Evolutionary conservation across 768 basidiomycete species (phyloP).

Genomic region (Lepiota venenata): DNA sequence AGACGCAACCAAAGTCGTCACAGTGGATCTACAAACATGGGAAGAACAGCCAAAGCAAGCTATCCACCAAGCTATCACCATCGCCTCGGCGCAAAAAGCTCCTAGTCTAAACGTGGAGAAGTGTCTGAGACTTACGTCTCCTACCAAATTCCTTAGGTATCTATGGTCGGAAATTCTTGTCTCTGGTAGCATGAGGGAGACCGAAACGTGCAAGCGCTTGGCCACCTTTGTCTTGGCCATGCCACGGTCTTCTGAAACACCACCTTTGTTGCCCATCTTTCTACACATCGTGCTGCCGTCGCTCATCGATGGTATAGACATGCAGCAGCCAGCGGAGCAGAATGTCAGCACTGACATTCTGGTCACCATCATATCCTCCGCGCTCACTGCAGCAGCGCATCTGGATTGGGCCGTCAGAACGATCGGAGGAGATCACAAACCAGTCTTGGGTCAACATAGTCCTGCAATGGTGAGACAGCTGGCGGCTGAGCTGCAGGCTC

Average conservation of each 20-base stretch:
- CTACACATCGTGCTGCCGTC: slow-evolving; percentile 64
- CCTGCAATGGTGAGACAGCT: slow-evolving; percentile 62
- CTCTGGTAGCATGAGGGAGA: slow-evolving; percentile 33
- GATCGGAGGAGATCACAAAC: slow-evolving; percentile 44
- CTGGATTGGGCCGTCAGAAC: slow-evolving; percentile 66
- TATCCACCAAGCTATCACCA: slow-evolving; percentile 52
- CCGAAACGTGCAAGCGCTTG: slow-evolving; percentile 59
- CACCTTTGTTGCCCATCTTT: slow-evolving; percentile 74
- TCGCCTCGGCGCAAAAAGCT: slow-evolving; percentile 59
- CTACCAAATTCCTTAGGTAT: slow-evolving; percentile 57
- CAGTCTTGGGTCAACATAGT: slow-evolving; percentile 60
- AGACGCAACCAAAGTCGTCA: background rate
- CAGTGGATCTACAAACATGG: slow-evolving; percentile 30
- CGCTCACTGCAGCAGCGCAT: slow-evolving; percentile 64
- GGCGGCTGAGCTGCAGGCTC: slow-evolving; percentile 56
- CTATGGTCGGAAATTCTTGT: slow-evolving; percentile 67
- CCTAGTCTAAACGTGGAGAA: slow-evolving; percentile 64
- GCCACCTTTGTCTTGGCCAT: slow-evolving; percentile 66
- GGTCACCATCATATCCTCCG: slow-evolving; percentile 60
- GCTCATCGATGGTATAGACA: slow-evolving; percentile 55
- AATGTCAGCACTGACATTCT: slow-evolving; percentile 59
- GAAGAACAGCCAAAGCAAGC: slow-evolving; percentile 53
- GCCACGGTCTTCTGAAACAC: slow-evolving; percentile 46
- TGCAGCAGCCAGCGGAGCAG: slow-evolving; percentile 48
- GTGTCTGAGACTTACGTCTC: slow-evolving; percentile 55